These are phyloP conservation scores for Cenchrus purpureus DNA, from an alignment of 176 grass and related monocot genomes.

Conservation along the genomic window DNA sequence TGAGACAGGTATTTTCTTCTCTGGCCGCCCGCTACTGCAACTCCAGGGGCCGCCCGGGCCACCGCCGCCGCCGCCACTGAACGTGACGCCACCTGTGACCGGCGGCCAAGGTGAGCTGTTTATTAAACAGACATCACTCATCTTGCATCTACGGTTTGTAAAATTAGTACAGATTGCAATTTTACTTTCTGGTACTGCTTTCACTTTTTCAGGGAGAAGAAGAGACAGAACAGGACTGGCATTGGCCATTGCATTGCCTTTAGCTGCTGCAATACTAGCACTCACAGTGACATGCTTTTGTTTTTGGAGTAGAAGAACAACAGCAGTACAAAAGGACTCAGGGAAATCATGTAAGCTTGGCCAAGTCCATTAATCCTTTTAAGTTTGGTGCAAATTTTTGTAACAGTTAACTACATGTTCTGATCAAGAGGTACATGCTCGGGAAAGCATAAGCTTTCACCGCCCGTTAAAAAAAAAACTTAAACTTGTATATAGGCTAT, in stretches of 20 bases:
- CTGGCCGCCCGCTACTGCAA: constrained; percentile 33
- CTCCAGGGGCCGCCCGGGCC: neutral
- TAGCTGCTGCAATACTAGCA: neutral
- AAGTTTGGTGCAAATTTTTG: no score
- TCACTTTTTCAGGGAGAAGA: constrained; percentile 39
- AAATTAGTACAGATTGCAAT: no score
- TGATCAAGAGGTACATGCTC: neutral
- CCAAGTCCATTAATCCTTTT: neutral
- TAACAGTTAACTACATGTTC: no score
- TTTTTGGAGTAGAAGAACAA: neutral
- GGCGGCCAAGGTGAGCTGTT: constrained; percentile 6
- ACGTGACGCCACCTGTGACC: neutral
- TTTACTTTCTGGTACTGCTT: neutral
- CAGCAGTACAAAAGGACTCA: neutral
- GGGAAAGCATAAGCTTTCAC: no score
- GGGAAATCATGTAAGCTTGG: neutral
- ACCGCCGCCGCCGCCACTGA: neutral
- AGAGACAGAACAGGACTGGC: constrained; percentile 12
- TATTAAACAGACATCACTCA: neutral
- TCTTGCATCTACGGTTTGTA: neutral
- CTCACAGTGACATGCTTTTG: neutral
- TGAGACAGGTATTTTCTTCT: constrained; percentile 48
- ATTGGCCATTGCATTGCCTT: constrained; percentile 17
- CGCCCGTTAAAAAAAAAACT: neutral
- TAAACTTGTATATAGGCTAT: neutral